These are phyloP conservation scores for Aspergillus sparsus DNA, from an alignment of 495 filamentous ascomycete species.

Conservation along the genomic window DNA sequence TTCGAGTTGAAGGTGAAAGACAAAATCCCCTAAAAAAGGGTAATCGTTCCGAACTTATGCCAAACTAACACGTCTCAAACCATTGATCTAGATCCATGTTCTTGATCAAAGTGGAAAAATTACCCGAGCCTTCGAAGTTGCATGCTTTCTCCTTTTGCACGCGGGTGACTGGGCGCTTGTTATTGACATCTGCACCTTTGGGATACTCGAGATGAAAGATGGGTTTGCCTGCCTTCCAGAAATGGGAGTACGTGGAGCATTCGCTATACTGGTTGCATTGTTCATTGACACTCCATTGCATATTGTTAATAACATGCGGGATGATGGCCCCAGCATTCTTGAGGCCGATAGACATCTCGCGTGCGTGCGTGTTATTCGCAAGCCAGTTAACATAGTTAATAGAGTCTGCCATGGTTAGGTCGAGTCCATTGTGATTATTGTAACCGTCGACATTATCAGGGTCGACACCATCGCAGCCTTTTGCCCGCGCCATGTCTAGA, in stretches of 20 bases:
- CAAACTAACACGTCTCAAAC: slow-evolving; percentile 50
- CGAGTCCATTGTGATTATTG: slow-evolving; percentile 56
- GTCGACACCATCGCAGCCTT: slow-evolving; percentile 71
- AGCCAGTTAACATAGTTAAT: slow-evolving; percentile 62
- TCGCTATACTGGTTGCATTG: slow-evolving; percentile 64
- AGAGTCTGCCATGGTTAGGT: slow-evolving; percentile 54
- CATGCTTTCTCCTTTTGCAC: slow-evolving; percentile 37
- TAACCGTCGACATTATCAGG: slow-evolving; percentile 74
- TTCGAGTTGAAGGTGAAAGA: not conserved
- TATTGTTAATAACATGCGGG: slow-evolving; percentile 51
- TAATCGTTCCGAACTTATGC: not conserved
- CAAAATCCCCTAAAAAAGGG: not conserved
- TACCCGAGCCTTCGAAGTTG: slow-evolving; percentile 34
- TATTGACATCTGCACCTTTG: slow-evolving; percentile 42
- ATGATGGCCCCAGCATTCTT: slow-evolving; percentile 69
- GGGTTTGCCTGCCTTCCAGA: slow-evolving; percentile 61
- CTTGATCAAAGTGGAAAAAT: slow-evolving; percentile 67
- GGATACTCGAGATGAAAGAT: slow-evolving; percentile 77
- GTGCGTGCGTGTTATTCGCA: slow-evolving; percentile 49
- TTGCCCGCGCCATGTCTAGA: slow-evolving; percentile 55
- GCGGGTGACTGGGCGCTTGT: slow-evolving; percentile 35
- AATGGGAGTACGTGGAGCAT: slow-evolving; percentile 57
- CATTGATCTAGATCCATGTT: slow-evolving; percentile 61
- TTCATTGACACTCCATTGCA: slow-evolving; percentile 73
- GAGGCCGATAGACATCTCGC: slow-evolving; percentile 57